Evolutionary conservation across 1,139 yeast species (phyloP), one percentile per base, ranked within the genome.

Genomic region (Lodderomyces pseudojiufengensis): DNA sequence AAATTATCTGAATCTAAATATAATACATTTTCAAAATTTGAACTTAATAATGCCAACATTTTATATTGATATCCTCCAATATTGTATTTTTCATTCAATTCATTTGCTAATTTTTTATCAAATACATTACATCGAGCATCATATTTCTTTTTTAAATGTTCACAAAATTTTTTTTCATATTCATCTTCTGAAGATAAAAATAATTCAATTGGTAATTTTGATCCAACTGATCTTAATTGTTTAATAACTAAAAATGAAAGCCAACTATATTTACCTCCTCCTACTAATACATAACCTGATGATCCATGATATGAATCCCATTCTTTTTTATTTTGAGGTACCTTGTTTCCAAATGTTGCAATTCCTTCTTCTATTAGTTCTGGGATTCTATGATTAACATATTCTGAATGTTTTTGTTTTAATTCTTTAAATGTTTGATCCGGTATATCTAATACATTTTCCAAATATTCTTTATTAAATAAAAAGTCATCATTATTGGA

Each of bases 1-100:
- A 78, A 71, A 50, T 80, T 76, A 54, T 83, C 90, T 8, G 85
- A 79, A 51, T 83, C 92, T 33, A 83, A 51, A 46, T 80, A 76
- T 35, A 82, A 52, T 9, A 80, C 66, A 38, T 75, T 71, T 47
- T 78, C 79, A 50, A 82, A 82, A 24, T 59, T 59, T 4, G 85
- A 78, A 18, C 77, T 59, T 38, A 81, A 57, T 24, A 82, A 51
- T 0, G 87, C 84, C 43, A 81, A 61, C 59, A 74, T 67, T 50
- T 82, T 82, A 52, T 69, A 74, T 57, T 81, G 87, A 51, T 65
- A 81, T 1, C 84, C 83, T 10, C 70, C 67, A 36, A 78, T 54
- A 23, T 63, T 55, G 42, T 70, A 65, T 34, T 55, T 49, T 9
- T 41, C 28, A 4, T 47, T 43, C 37, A 67, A 55, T 24, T 50